Evolutionary conservation across 345 rosid species (phyloP), one percentile per base, ranked within the genome.

Genomic region (Balakata baccata): DNA sequence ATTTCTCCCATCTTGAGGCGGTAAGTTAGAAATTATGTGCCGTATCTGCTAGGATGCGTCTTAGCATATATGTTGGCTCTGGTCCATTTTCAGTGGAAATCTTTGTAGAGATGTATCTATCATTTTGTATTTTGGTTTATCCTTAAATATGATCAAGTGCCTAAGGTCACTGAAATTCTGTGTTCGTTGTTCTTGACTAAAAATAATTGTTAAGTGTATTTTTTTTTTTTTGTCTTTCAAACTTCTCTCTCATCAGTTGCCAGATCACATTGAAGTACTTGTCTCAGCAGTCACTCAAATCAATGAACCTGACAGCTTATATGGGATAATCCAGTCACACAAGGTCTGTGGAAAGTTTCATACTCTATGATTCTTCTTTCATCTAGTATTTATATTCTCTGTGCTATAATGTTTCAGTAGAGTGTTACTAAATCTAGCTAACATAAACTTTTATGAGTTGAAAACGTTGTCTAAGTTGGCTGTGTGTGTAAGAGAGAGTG

Each of bases 281-380:
- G 82, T 90, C 72, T 90, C 90, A 39, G 97, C 98, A 72, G 85
- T 92, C 73, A 92, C 90, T 80, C 87, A 86, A 80, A 92, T 94
- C 77, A 92, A 94, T 75, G 97, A 92, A 82, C 95, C 97, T n/a
- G 98, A 94, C 85, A 92, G 95, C 86, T 82, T 94, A 77, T 90
- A 94, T 84, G 98, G 97, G 83, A 87, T 90, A 69, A 85, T 92
- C 81, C 97, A 89, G 82, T 89, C 97, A 47, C 90, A 90, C 78
- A 89, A 93, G 89, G 98, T 94, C 41, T 73, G 64, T 73, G 64
- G 59, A 62, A 59, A 41, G 66, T 43, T 62, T 74, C 61, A 38
- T 57, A 72, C 41, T 69, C 34, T 72, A n/a, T n/a, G 63, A 17
- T 74, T 64, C 12, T 43, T 62, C 18, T 17, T 38, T 41, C 16